A percentile compares a stretch with the other conserved stretches of the same genome.
Evolutionary conservation across 805 yeast genomes (phyloP).

Genomic region (Wickerhamiella nectarea): DNA sequence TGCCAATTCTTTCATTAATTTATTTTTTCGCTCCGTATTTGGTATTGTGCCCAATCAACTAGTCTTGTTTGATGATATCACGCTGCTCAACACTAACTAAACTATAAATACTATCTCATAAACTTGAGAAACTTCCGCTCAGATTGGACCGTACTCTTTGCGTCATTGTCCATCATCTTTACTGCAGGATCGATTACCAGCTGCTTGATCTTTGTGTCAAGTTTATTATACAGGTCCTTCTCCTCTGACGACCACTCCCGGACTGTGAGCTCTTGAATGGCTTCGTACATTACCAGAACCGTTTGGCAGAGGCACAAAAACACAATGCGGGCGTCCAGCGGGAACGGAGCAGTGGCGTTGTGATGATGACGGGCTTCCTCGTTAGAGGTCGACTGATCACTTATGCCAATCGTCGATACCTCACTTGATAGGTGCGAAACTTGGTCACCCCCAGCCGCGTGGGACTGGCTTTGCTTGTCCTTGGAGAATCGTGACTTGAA

Average conservation of each 20-base stretch:
- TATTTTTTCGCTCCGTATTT: too few relatives aligned
- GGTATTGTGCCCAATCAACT: too few relatives aligned
- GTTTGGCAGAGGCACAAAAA: slow-evolving; percentile 12
- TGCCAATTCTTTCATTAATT: background rate
- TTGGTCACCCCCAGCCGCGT: background rate
- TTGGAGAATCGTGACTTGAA: slow-evolving; percentile 2
- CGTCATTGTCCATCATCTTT: slow-evolving; percentile 10
- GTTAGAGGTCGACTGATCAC: background rate
- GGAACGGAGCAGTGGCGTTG: slow-evolving; percentile 8
- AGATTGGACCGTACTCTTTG: slow-evolving; percentile 5
- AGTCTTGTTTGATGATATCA: too few relatives aligned
- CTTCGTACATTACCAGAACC: slow-evolving; percentile 12
- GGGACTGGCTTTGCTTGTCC: background rate
- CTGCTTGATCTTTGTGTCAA: slow-evolving; percentile 8
- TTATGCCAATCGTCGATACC: background rate
- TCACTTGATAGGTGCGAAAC: background rate
- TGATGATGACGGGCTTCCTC: background rate
- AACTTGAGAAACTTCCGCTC: slow-evolving; percentile 11
- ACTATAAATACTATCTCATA: background rate
- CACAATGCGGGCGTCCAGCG: slow-evolving; percentile 13
- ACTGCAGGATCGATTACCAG: slow-evolving; percentile 11
- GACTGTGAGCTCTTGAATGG: slow-evolving; percentile 9
- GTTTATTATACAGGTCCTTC: slow-evolving; percentile 8
- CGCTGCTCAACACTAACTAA: too few relatives aligned
- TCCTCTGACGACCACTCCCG: slow-evolving; percentile 9